Percentiles rank a stretch among this genome's conserved stretches.
These are phyloP conservation scores for Pythium plurisporium DNA, from an alignment of 352 stramenopile genomes.

Conservation along the genomic window DNA sequence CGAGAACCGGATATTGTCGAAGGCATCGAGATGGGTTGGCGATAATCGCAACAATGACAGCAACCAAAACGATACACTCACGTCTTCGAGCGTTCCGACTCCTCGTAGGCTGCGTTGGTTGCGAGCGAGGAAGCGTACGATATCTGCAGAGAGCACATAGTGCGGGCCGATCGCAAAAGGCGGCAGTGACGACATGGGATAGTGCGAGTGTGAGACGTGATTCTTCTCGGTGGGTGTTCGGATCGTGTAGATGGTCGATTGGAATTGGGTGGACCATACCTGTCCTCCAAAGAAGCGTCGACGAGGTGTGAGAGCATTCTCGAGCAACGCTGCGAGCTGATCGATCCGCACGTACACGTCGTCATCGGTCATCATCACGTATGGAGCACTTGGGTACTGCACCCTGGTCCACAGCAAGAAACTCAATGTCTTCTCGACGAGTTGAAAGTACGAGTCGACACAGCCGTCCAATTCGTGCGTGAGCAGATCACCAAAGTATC, in stretches of 20 bases:
- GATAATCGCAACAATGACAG: constrained; percentile 43
- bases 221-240: background rate
- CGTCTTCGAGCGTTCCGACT: constrained; percentile 37
- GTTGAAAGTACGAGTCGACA: constrained; percentile 33
- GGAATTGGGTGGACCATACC: constrained; percentile 26
- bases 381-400: background rate
- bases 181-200: constrained; percentile 10
- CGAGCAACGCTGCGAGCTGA: background rate
- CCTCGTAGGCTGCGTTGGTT: constrained; percentile 5
- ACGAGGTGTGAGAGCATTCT: background rate
- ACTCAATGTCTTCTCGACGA: constrained; percentile 41
- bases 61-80: constrained; percentile 28
- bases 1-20: constrained; percentile 33
- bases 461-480: constrained; percentile 36
- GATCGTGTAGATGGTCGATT: background rate
- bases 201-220: constrained; percentile 5
- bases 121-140: constrained; percentile 17
- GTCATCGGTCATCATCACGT: constrained; percentile 46
- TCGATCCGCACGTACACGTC: no score
- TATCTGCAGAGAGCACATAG: constrained; percentile 1
- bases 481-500: constrained; percentile 32
- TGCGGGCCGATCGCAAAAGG: constrained; percentile 29
- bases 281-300: constrained; percentile 24
- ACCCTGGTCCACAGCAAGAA: constrained; percentile 18
- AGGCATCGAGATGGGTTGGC: constrained; percentile 27